phyloP scores from a whole-genome alignment of 164 flowering plant species.

The Nymphaea thermarum region DNA sequence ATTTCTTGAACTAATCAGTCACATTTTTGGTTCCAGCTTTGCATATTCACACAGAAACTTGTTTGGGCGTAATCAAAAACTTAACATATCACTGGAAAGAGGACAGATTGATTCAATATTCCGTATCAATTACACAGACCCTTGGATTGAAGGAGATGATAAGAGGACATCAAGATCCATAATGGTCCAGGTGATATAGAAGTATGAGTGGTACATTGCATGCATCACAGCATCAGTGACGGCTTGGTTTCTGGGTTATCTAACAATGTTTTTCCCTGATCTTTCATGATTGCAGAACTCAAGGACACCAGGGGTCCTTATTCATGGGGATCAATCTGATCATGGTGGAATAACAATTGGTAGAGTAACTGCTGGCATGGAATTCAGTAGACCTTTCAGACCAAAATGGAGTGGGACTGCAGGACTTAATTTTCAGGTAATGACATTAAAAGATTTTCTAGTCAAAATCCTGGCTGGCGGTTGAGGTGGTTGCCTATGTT shows the following conservation, averaged over 20 bases:
- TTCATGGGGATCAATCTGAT: conserved; percentile 71
- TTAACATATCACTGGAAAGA: conserved; percentile 85
- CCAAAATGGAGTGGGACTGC: conserved; percentile 98
- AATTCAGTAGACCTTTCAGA: conserved; percentile 78
- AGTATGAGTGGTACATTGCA: neutral
- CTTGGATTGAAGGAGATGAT: conserved; percentile 99
- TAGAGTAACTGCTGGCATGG: conserved; percentile 82
- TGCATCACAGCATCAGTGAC: neutral
- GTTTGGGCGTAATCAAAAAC: conserved; percentile 87
- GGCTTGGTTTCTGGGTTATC: neutral
- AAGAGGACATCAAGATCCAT: conserved; percentile 87
- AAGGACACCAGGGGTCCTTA: conserved; percentile 84
- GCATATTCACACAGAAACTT: conserved; percentile 92
- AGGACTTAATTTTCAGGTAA: conserved; percentile 86
- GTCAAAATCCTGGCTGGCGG: too few relatives aligned
- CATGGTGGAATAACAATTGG: conserved; percentile 56
- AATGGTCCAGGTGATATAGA: conserved; percentile 64
- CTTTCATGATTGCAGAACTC: conserved; percentile 47
- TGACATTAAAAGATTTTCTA: too few relatives aligned
- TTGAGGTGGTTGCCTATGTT: too few relatives aligned
- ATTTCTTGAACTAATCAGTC: neutral
- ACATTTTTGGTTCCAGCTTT: conserved; percentile 51
- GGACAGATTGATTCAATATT: conserved; percentile 92
- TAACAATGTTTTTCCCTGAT: neutral
- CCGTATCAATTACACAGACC: conserved; percentile 85